These are phyloP conservation scores for Colletotrichum falcatum DNA, from an alignment of 2,329 filamentous ascomycete species.

Conservation along the genomic window DNA sequence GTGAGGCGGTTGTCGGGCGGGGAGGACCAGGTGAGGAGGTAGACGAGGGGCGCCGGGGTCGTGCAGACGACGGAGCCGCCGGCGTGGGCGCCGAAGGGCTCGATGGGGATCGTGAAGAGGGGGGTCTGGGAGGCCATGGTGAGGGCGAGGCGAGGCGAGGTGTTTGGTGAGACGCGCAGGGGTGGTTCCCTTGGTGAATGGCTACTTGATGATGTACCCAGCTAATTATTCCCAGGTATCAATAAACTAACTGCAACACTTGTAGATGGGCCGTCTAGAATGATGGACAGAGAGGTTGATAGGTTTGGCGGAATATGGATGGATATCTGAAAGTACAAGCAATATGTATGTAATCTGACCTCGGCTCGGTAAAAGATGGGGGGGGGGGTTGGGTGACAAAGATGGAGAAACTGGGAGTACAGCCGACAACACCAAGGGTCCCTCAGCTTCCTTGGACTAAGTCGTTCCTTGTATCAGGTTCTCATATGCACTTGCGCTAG, in stretches of 20 bases:
- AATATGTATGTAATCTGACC: constrained; percentile 18
- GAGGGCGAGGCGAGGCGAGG: background rate
- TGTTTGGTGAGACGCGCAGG: background rate
- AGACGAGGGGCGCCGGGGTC: constrained; percentile 69
- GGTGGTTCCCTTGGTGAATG: background rate
- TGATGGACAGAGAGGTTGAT: background rate
- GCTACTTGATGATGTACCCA: no score
- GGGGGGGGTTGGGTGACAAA: background rate
- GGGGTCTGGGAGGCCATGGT: constrained; percentile 48
- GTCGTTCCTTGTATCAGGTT: no score
- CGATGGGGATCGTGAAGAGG: constrained; percentile 72
- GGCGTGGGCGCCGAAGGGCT: constrained; percentile 55
- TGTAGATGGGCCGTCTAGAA: background rate
- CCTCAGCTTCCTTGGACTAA: no score
- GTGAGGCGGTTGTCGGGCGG: constrained; percentile 83
- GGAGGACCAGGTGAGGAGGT: constrained; percentile 78
- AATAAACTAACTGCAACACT: no score
- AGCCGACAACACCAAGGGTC: constrained; percentile 12
- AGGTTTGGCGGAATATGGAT: no score
- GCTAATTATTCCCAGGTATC: background rate
- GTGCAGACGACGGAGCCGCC: constrained; percentile 74
- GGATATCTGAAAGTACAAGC: no score
- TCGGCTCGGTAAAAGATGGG: constrained; percentile 32
- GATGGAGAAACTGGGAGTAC: background rate
- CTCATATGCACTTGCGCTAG: constrained; percentile 11